Percentiles rank a stretch among this genome's conserved stretches.
These are phyloP conservation scores for Mortierella sp. DNA, from an alignment of 371 early-diverging fungal genomes.

Conservation along the genomic window DNA sequence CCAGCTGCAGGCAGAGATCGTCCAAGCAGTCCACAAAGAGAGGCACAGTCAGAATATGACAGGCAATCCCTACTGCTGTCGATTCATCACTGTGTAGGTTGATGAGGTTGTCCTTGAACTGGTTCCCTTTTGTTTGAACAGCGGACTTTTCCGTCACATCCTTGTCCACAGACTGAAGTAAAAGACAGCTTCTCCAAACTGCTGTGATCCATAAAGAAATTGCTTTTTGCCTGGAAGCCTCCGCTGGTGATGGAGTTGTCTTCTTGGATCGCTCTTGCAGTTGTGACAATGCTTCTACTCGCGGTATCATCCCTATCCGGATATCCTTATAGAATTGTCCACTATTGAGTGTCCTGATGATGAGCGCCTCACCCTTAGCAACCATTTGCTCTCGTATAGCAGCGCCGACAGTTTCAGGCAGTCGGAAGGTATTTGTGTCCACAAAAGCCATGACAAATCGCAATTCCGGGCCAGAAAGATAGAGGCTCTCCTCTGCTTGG, in stretches of 20 bases:
- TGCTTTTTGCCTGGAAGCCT: constrained; percentile 55
- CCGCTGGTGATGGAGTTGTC: constrained; percentile 22
- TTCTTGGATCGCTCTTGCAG: constrained; percentile 54
- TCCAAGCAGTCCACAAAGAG: constrained; percentile 42
- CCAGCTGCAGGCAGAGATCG: constrained; percentile 37
- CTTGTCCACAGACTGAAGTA: constrained; percentile 57
- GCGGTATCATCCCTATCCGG: constrained; percentile 41
- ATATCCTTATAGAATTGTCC: constrained; percentile 51
- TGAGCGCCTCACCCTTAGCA: constrained; percentile 19
- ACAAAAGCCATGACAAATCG: constrained; percentile 60
- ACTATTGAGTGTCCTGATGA: constrained; percentile 38
- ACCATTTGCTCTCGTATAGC: constrained; percentile 30
- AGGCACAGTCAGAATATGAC: constrained; percentile 36
- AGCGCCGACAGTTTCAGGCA: constrained; percentile 32
- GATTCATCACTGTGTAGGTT: constrained; percentile 50
- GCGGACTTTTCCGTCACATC: constrained; percentile 13
- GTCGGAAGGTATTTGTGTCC: constrained; percentile 59
- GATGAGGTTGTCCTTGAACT: constrained; percentile 36
- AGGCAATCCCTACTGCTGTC: constrained; percentile 41
- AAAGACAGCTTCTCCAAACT: constrained; percentile 60
- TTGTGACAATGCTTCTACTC: constrained; percentile 55
- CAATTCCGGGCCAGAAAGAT: constrained; percentile 61
- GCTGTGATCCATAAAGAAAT: constrained; percentile 65
- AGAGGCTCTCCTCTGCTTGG: constrained; percentile 24
- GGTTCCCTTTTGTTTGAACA: neutral